A percentile compares a stretch with the other conserved stretches of the same genome.
Conservation (phyloP, 805 yeast genomes). For the baker's yeast (Saccharomyces cerevisiae) region DNA sequence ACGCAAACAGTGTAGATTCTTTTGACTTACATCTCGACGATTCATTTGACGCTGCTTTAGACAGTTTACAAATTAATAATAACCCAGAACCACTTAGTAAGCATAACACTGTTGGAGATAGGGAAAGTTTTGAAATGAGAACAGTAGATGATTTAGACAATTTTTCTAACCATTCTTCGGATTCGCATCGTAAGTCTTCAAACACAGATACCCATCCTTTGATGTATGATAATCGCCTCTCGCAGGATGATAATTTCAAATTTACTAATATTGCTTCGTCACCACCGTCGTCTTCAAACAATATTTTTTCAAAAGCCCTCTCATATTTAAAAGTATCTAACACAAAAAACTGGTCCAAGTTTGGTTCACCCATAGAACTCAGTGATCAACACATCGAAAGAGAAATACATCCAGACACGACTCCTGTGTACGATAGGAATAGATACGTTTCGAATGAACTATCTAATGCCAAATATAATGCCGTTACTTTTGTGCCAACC, state of each 20-base stretch:
- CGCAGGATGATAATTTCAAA: constrained; percentile 1
- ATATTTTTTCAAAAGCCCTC: neutral
- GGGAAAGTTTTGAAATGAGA: constrained; percentile 26
- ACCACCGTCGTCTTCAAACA: constrained; percentile 1
- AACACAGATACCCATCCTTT: constrained; percentile 16
- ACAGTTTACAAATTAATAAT: constrained; percentile 38
- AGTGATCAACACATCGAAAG: constrained; percentile 32
- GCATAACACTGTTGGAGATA: constrained; percentile 10
- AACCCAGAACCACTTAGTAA: constrained; percentile 19
- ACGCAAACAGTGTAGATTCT: constrained; percentile 33
- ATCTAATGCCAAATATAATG: constrained; percentile 90
- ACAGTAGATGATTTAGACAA: constrained; percentile 18
- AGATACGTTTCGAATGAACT: constrained; percentile 63
- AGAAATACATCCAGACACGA: constrained; percentile 37
- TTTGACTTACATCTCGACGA: constrained; percentile 57
- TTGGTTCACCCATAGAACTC: constrained; percentile 4
- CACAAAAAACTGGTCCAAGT: neutral
- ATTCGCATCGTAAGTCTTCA: constrained; percentile 10
- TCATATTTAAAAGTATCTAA: constrained; percentile 29
- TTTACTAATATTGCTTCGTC: neutral
- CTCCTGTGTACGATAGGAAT: constrained; percentile 30
- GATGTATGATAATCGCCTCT: constrained; percentile 5
- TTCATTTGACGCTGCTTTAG: constrained; percentile 56
- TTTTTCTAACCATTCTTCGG: constrained; percentile 1
- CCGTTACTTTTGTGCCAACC: constrained; percentile 78